Evolutionary conservation across 2,329 filamentous ascomycete species (phyloP).

Genomic region (Apiospora koreana): DNA sequence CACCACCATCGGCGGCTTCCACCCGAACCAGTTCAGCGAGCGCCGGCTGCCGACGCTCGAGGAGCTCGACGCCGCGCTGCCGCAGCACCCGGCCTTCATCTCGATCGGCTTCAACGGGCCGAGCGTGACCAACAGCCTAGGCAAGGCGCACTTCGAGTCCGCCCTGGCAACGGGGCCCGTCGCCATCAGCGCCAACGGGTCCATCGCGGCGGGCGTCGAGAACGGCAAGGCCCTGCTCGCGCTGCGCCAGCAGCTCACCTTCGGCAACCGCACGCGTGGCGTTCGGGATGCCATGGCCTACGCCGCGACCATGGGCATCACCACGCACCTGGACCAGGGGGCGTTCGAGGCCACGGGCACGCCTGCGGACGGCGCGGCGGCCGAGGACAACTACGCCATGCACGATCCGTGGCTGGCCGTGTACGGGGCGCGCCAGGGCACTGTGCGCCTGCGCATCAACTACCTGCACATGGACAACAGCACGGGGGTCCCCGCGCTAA

Average conservation of each 20-base stretch:
- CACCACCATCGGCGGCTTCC: slow-evolving; percentile 32
- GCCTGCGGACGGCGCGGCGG: slow-evolving; percentile 25
- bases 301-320: slow-evolving; percentile 28
- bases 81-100: slow-evolving; percentile 26
- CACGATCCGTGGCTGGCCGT: slow-evolving; percentile 28
- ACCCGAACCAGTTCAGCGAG: slow-evolving; percentile 28
- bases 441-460: slow-evolving; percentile 29
- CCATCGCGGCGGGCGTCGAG: slow-evolving; percentile 24
- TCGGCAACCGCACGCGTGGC: slow-evolving; percentile 24
- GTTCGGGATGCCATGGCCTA: slow-evolving; percentile 29
- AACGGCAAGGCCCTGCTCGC: slow-evolving; percentile 28
- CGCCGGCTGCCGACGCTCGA: slow-evolving; percentile 26
- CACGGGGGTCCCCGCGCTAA: slow-evolving; percentile 19
- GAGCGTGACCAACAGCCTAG: slow-evolving; percentile 26
- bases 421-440: slow-evolving; percentile 20
- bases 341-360: slow-evolving; percentile 27
- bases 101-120: slow-evolving; percentile 26
- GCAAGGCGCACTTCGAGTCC: slow-evolving; percentile 24
- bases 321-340: slow-evolving; percentile 31
- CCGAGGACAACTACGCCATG: slow-evolving; percentile 28
- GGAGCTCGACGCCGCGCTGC: slow-evolving; percentile 27
- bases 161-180: slow-evolving; percentile 11
- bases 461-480: slow-evolving; percentile 28
- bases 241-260: slow-evolving; percentile 23
- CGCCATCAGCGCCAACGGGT: slow-evolving; percentile 20